phyloP scores from a whole-genome alignment of 768 basidiomycete species.

The Leccinum boreale region DNA sequence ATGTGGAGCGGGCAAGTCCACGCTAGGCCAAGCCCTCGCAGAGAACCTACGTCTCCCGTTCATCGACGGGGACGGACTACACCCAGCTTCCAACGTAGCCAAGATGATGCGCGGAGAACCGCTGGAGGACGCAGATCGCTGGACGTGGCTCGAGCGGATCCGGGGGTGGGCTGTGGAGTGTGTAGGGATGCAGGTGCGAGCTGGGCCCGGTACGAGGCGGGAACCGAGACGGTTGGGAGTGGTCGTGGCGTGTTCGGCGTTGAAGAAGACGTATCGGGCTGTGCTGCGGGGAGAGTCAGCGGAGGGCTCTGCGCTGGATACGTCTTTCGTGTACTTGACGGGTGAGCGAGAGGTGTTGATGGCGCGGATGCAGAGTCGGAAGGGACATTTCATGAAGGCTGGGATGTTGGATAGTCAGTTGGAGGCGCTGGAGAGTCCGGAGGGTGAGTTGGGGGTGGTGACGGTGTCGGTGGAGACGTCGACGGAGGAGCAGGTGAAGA shows the following conservation, averaged over 20 bases:
- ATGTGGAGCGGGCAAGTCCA: slow-evolving; percentile 70
- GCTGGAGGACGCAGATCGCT: slow-evolving; percentile 76
- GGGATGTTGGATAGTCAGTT: slow-evolving; percentile 80
- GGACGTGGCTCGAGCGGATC: slow-evolving; percentile 81
- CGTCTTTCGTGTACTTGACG: slow-evolving; percentile 80
- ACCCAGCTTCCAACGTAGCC: slow-evolving; percentile 74
- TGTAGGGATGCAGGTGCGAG: slow-evolving; percentile 5
- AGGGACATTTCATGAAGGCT: slow-evolving; percentile 83
- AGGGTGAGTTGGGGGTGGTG: slow-evolving; percentile 65
- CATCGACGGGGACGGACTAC: slow-evolving; percentile 87
- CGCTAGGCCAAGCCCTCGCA: slow-evolving; percentile 64
- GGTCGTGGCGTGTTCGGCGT: slow-evolving; percentile 84
- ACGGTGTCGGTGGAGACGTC: slow-evolving; percentile 49
- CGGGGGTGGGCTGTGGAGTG: slow-evolving; percentile 52
- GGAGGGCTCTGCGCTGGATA: slow-evolving; percentile 24
- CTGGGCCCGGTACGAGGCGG: neutral
- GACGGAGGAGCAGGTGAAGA: slow-evolving; percentile 55
- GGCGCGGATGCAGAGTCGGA: slow-evolving; percentile 60
- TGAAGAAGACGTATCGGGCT: slow-evolving; percentile 80
- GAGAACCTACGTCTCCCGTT: slow-evolving; percentile 63
- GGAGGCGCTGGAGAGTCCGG: slow-evolving; percentile 64
- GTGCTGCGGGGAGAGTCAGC: slow-evolving; percentile 54
- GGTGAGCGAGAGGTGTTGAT: slow-evolving; percentile 53
- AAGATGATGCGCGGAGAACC: slow-evolving; percentile 84
- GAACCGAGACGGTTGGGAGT: slow-evolving; percentile 42